Evolutionary conservation across 345 rosid species (phyloP).

Genomic region (Murraya koenigii): DNA sequence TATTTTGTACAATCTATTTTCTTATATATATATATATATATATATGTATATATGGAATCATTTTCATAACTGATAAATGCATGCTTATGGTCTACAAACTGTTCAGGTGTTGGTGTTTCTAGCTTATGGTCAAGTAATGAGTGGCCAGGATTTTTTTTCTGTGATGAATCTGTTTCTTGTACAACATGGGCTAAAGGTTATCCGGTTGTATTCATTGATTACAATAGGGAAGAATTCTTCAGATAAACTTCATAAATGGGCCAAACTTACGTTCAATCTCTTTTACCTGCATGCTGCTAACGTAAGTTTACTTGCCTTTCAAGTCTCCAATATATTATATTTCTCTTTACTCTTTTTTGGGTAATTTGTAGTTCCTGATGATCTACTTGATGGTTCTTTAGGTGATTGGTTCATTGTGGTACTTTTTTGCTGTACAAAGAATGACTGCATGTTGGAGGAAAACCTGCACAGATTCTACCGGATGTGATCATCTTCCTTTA

Average conservation of each 20-base stretch:
- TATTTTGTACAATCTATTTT: background rate
- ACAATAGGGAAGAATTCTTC: conserved; percentile 25
- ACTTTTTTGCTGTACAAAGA: background rate
- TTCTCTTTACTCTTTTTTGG: background rate
- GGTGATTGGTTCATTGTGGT: conserved; percentile 1
- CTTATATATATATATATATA: too few relatives aligned
- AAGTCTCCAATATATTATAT: too few relatives aligned
- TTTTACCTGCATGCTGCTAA: conserved; percentile 33
- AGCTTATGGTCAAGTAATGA: conserved; percentile 20
- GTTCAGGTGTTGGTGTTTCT: conserved; percentile 28
- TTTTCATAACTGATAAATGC: background rate
- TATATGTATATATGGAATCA: background rate
- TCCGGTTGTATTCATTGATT: conserved; percentile 26
- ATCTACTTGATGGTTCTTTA: background rate
- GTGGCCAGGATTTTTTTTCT: conserved; percentile 21
- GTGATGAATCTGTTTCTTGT: conserved; percentile 32
- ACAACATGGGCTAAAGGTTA: conserved; percentile 33
- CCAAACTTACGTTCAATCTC: conserved; percentile 30
- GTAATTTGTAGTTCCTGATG: background rate
- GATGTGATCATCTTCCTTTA: background rate
- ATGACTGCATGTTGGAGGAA: conserved; percentile 3
- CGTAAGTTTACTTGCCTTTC: conserved; percentile 17
- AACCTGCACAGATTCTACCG: background rate
- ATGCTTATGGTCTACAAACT: background rate
- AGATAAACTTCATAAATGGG: conserved; percentile 34